These are phyloP conservation scores for Boechera stricta DNA, from an alignment of 345 rosid species.

Conservation along the genomic window DNA sequence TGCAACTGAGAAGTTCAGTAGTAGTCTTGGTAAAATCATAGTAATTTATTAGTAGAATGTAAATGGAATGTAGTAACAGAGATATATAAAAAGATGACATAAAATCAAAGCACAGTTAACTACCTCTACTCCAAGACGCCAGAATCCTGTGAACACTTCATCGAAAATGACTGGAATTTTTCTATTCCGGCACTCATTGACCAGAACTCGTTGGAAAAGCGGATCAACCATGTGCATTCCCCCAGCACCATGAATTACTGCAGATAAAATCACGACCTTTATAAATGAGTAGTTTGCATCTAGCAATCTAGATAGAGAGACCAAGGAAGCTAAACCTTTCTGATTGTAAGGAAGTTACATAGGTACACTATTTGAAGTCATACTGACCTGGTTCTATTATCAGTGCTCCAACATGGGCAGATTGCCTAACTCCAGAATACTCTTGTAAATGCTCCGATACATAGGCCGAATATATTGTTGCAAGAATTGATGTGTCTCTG, in stretches of 20 bases:
- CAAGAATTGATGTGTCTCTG: slow-evolving; percentile 71
- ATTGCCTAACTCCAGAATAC: slow-evolving; percentile 44
- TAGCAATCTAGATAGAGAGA: slow-evolving; percentile 16
- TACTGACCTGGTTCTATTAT: slow-evolving; percentile 85
- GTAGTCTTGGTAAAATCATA: slow-evolving; percentile 61
- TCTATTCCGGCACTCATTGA: slow-evolving; percentile 70
- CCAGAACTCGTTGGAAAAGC: slow-evolving; percentile 85
- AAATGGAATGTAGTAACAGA: slow-evolving; percentile 15
- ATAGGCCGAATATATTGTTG: slow-evolving; percentile 62
- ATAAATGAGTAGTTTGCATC: slow-evolving; percentile 8
- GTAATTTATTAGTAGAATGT: slow-evolving; percentile 31
- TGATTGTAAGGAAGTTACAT: background rate
- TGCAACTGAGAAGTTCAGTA: slow-evolving; percentile 74
- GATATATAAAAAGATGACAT: slow-evolving; percentile 11
- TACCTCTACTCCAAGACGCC: slow-evolving; percentile 98
- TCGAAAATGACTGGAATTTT: slow-evolving; percentile 92
- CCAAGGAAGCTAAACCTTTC: slow-evolving; percentile 12
- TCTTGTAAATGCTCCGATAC: slow-evolving; percentile 60
- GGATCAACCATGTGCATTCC: slow-evolving; percentile 99
- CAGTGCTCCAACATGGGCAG: slow-evolving; percentile 70
- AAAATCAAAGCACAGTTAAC: slow-evolving; percentile 9
- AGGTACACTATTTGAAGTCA: background rate
- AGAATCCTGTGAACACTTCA: slow-evolving; percentile 96
- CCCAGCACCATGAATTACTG: slow-evolving; percentile 94
- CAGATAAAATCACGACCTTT: slow-evolving; percentile 24